Evolutionary conservation across 192 early-diverging fungal species (phyloP).

Genomic region (Backusella psychrophila): DNA sequence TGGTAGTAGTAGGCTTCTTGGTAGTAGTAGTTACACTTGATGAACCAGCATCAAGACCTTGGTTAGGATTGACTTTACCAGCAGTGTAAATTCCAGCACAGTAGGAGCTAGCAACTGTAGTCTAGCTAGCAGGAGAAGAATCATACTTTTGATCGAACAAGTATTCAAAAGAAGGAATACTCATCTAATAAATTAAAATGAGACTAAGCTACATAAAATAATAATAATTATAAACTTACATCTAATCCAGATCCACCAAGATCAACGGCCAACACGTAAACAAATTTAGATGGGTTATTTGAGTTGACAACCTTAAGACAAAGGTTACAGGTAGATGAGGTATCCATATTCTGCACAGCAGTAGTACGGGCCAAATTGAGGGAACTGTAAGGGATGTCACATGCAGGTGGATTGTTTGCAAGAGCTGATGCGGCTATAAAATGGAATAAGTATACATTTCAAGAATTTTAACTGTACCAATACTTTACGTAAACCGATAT

Average conservation of each 20-base stretch:
- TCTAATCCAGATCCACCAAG: constrained; percentile 52
- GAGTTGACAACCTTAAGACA: constrained; percentile 50
- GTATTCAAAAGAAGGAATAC: constrained; percentile 38
- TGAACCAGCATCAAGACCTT: not conserved
- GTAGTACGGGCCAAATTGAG: constrained; percentile 55
- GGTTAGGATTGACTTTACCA: constrained; percentile 1
- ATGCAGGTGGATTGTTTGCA: constrained; percentile 49
- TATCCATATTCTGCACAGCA: constrained; percentile 49
- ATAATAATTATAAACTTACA: constrained; percentile 25
- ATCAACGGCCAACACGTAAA: constrained; percentile 59
- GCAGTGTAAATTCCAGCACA: constrained; percentile 42
- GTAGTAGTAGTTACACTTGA: not conserved
- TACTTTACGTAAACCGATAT: constrained; percentile 16
- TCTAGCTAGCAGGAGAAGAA: constrained; percentile 46
- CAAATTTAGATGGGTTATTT: constrained; percentile 40
- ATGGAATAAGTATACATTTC: not conserved
- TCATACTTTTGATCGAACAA: constrained; percentile 49
- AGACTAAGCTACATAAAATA: not conserved
- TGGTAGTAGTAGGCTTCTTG: not conserved
- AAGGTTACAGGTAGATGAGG: constrained; percentile 43
- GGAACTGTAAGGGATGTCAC: constrained; percentile 51
- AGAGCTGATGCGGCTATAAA: constrained; percentile 28
- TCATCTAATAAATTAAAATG: constrained; percentile 11
- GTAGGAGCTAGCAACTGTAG: constrained; percentile 34
- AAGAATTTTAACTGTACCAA: not conserved